Base-by-base conservation (phyloP, 1,284 basidiomycete species). In the Spongispora temasekensis region DNA sequence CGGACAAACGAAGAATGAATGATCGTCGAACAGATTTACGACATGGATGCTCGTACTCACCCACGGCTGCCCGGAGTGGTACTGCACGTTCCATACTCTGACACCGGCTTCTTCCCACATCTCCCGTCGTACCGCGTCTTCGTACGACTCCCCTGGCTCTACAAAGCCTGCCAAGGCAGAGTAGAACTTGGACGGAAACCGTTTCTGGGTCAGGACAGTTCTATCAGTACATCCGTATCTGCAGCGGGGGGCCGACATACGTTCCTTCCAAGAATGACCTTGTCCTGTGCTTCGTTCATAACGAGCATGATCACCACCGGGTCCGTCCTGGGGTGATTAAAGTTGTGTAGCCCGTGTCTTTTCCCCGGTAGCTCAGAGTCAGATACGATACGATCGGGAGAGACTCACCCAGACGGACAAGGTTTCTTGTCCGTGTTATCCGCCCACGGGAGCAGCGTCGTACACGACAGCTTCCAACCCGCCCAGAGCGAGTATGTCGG, bases 31-130 rank as follows among this genome's bases (percentile, higher is more conserved):
- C n/a, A 19, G 40, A 51, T 34, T 35, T 53, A 48, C 1, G 30
- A 9, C 46, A 50, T n/a, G 46, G 28, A 28, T 19, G 0, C 15
- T 5, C 10, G 5, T 50, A n/a, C 81, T 61, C 68, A 91, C 89
- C 91, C 91, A 94, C 53, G 91, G 92, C 70, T 93, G 91, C 42
- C 82, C 85, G 53, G 91, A 93, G 75, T 94, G 95, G 77, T 98
- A 98, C 64, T 83, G 81, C 12, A 97, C 87, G 63, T 93, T 83
- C 77, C 89, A 91, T 9, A 96, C 93, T 48, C 83, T 84, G 23
- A 98, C 84, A 6, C 97, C 97, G 0, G 94, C 92, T 76, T 98
- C 97, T 75, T 98, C 97, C 85, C 94, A 91, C 68, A 97, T 91
- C 76, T 98, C 97, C 32, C 97, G 83, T 62, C 87, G 83, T 19